A percentile compares a stretch with the other conserved stretches of the same genome.
These are phyloP conservation scores for Herpetomonas tarakana DNA, from an alignment of 208 protist species.

Conservation along the genomic window DNA sequence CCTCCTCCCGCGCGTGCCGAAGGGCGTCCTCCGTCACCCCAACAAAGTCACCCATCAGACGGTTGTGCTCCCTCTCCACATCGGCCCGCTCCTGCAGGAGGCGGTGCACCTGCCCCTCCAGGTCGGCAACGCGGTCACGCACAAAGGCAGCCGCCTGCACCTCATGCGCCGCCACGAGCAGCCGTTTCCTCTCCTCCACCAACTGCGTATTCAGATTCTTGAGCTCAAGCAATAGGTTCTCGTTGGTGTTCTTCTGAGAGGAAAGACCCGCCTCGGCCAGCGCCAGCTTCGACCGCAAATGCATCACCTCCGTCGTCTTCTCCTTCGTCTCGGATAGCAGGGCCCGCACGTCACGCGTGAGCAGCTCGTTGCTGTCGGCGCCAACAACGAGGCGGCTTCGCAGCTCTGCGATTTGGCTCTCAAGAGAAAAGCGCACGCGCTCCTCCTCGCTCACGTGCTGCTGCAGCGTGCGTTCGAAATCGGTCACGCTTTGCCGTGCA, in stretches of 20 bases:
- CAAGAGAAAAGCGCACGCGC: constrained; percentile 58
- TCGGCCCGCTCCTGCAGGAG: constrained; percentile 33
- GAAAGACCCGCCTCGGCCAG: constrained; percentile 68
- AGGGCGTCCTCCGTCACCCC: constrained; percentile 64
- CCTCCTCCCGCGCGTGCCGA: constrained; percentile 56
- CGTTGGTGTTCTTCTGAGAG: constrained; percentile 82
- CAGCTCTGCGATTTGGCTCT: constrained; percentile 75
- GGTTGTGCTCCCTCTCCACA: constrained; percentile 71
- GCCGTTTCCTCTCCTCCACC: constrained; percentile 71
- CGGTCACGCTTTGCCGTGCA: constrained; percentile 37
- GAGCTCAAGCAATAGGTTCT: constrained; percentile 82
- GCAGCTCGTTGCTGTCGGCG: constrained; percentile 79
- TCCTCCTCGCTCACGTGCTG: constrained; percentile 56
- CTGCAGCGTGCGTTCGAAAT: constrained; percentile 64
- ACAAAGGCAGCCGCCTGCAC: constrained; percentile 38
- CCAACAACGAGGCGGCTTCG: constrained; percentile 71
- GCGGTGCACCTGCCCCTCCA: constrained; percentile 45
- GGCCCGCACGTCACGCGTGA: constrained; percentile 68
- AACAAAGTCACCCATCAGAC: constrained; percentile 78
- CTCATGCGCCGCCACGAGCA: constrained; percentile 60
- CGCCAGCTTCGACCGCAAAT: constrained; percentile 65
- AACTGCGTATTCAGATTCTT: constrained; percentile 73
- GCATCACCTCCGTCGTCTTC: constrained; percentile 54
- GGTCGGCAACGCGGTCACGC: constrained; percentile 33
- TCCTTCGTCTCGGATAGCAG: constrained; percentile 63